A percentile compares a stretch with the other conserved stretches of the same genome.
Conservation (phyloP, 106 monocot genomes). For the Acorus calamus region DNA sequence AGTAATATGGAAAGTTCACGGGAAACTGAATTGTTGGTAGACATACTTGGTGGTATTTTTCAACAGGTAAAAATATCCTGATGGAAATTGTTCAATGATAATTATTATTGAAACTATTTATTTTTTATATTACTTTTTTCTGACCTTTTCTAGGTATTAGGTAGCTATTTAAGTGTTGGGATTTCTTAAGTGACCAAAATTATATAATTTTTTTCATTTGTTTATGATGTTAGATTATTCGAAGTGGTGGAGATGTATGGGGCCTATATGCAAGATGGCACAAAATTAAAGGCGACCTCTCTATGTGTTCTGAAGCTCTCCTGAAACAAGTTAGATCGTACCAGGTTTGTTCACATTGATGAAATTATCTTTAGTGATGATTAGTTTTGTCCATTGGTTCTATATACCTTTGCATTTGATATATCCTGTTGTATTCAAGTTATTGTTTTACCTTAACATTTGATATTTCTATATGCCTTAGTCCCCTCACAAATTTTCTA, state of each 20-base stretch:
- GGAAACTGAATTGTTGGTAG: slow-evolving; percentile 42
- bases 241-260: slow-evolving; percentile 62
- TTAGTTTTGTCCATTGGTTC: no score
- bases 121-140: slow-evolving; percentile 2
- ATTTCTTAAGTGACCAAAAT: not conserved
- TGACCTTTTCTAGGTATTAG: not conserved
- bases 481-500: no score
- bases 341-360: slow-evolving; percentile 39
- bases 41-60: slow-evolving; percentile 66
- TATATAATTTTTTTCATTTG: slow-evolving; percentile 1
- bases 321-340: slow-evolving; percentile 89
- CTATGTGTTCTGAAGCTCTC: slow-evolving; percentile 84
- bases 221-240: slow-evolving; percentile 35
- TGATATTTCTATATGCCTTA: not conserved
- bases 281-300: slow-evolving; percentile 67
- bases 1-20: slow-evolving; percentile 17
- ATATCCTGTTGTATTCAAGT: no score
- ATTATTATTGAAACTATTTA: not conserved
- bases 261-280: slow-evolving; percentile 92
- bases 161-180: no score
- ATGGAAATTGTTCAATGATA: not conserved
- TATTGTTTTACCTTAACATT: slow-evolving; percentile 1
- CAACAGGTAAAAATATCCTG: slow-evolving; percentile 41
- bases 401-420: no score
- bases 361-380: not conserved